Evolutionary conservation across 164 flowering plant species (phyloP).

Genomic region (Litsea cubeba): DNA sequence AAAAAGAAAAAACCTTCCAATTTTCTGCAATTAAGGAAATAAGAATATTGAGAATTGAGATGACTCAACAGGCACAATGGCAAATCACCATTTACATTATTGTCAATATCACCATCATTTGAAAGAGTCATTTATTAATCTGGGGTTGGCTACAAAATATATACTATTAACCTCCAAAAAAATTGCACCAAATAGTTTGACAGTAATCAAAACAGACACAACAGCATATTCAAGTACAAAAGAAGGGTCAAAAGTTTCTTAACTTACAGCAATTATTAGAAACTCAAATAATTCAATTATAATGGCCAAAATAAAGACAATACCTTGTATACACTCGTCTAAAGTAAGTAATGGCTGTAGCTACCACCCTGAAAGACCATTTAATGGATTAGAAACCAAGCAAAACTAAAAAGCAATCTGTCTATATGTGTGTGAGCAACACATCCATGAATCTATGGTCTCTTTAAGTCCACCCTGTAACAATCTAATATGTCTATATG

Average conservation of each 20-base stretch:
- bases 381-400: conserved; percentile 7
- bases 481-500: background rate
- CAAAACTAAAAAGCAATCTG: background rate
- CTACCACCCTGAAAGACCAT: conserved; percentile 77
- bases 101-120: too few relatives aligned
- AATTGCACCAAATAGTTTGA: too few relatives aligned
- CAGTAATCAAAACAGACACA: too few relatives aligned
- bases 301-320: background rate
- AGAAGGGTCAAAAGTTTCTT: background rate
- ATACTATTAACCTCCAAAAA: too few relatives aligned
- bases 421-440: too few relatives aligned
- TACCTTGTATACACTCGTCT: conserved; percentile 95
- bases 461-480: background rate
- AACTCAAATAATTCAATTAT: background rate
- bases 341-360: conserved; percentile 95
- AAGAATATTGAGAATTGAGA: too few relatives aligned
- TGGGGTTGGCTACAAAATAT: too few relatives aligned
- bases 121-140: too few relatives aligned
- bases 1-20: background rate
- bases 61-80: background rate
- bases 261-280: background rate
- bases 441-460: background rate
- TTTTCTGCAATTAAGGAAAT: background rate
- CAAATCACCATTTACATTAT: too few relatives aligned
- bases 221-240: background rate